Evolutionary conservation across 305 asterid species (phyloP), one percentile per base, ranked within the genome.

Genomic region (Coffea humblotiana): DNA sequence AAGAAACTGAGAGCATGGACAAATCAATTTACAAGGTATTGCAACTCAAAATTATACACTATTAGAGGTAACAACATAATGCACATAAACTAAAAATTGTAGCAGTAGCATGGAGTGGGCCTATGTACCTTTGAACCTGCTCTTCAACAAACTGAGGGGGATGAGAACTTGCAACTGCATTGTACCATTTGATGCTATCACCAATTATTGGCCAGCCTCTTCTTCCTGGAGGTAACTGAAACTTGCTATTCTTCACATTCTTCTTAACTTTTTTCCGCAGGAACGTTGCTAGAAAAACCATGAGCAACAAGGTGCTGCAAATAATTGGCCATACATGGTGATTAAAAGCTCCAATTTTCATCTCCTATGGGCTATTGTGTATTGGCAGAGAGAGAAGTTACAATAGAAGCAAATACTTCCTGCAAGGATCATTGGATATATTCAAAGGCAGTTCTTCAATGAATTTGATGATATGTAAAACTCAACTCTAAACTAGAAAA

Each of bases 161-260:
- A 71, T 94, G 97, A 84, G 97, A 89, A 81, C 98, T 88, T 19
- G 97, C 93, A 65, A 88, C 97, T 43, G 97, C 94, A 75, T 90
- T 94, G 72, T 94, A 94, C 98, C 98, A 93, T 72, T 85, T 88
- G 82, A 94, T 84, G 87, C 95, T 89, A 73, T 94, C 93, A 8
- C 97, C 98, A 58, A 94, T 82, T 16, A 91, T 66, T 52, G 94
- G 97, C 95, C 94, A 94, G 37, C 98, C 95, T 78, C 93, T 87
- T 80, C 90, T 84, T 37, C 98, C 98, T 0, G 98, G 98, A 79
- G 98, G 98, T 60, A 91, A 81, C 81, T 85, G 89, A 14, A 47
- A 58, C 14, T 82, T 80, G 32, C 77, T 78, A 3, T 49, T 65
- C 64, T 25, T 70, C 72, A 47, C 68, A 25, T 77, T 66, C 79